Percentiles rank a stretch among this genome's conserved stretches.
phyloP scores from a whole-genome alignment of 345 rosid species.

The Pistacia atlantica region DNA sequence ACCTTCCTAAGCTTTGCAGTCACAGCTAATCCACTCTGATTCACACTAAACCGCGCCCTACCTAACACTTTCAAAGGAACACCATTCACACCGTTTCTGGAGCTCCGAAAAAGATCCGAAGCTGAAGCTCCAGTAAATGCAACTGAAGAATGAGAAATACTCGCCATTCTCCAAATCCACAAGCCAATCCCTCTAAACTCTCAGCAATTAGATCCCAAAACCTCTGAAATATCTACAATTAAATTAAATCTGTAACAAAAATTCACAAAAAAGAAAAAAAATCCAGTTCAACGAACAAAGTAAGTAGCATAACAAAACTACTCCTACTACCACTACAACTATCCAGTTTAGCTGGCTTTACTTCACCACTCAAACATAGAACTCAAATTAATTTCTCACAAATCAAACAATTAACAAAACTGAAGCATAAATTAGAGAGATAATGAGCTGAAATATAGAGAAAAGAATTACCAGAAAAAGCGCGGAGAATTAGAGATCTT shows the following conservation, averaged over 20 bases:
- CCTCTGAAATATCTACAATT: not conserved
- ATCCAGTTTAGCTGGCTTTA: too few relatives aligned
- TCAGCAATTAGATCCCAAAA: constrained; percentile 22
- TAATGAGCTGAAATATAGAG: not conserved
- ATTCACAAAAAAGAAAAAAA: not conserved
- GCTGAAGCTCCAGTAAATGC: constrained; percentile 55
- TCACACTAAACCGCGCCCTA: constrained; percentile 36
- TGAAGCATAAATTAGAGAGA: not conserved
- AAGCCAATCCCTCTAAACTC: constrained; percentile 19
- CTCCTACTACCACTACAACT: not conserved
- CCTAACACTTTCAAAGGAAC: constrained; percentile 61
- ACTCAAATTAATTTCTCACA: not conserved
- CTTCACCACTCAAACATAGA: too few relatives aligned
- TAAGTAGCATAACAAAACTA: not conserved
- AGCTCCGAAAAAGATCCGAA: constrained; percentile 84
- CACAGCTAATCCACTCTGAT: constrained; percentile 38
- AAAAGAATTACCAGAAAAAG: constrained; percentile 30
- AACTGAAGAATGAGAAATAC: constrained; percentile 50
- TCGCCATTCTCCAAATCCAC: constrained; percentile 53
- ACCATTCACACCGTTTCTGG: constrained; percentile 51
- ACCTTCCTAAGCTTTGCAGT: constrained; percentile 68
- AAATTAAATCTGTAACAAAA: constrained; percentile 6
- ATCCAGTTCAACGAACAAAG: not conserved
- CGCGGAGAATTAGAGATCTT: constrained; percentile 16
- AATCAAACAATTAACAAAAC: constrained; percentile 18